Base-by-base conservation (phyloP, 257 asterid genomes). In the Rubia yunnanensis region DNA sequence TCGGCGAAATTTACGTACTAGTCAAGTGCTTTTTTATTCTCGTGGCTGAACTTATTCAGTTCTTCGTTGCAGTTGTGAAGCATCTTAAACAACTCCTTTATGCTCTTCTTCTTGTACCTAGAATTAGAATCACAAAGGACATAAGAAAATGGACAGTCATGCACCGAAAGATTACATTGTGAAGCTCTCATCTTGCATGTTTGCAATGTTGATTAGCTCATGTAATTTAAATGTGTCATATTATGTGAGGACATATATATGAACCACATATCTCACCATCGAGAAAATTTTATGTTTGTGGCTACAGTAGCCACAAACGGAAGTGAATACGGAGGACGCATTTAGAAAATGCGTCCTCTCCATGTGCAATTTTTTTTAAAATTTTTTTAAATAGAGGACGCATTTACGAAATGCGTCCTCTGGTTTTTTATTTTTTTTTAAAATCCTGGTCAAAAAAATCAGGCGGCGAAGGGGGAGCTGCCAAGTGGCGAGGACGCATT, bases 1-100 rank as follows among this genome's bases (percentile, higher is more conserved):
- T 94, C 99, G 17, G 97, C 88, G 81, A 94, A 94, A 79, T 90
- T 94, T 53, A 94, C 91, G 79, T 94, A 94, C 69, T 94, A 97
- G 75, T 94, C 99, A 31, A 89, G 94, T 35, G 99, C 99, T 74
- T 94, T 94, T 76, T 94, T 94, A 78, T 94, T 94, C 73, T 89
- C 99, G 78, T 94, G 99, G 85, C 97, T 94, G 78, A 94, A 94
- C 72, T 88, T 87, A 63, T 89, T 78, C 77, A 94, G 86, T 82
- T 94, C 87, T 80, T 94, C 99, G 59, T 84, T 90, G 65, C 97
- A 94, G 80, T 83, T 90, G 84, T 94, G 96, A 73, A 94, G 95
- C 87, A 82, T 71, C 82, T 83, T 94, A 69, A 84, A 74, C 76
- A 94, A 72, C 41, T 94, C 99, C 72, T 94, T 94, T 67, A 89